A percentile compares a stretch with the other conserved stretches of the same genome.
Evolutionary conservation across 371 early-diverging fungal species (phyloP).

Genomic region (Rhizopus stolonifer): DNA sequence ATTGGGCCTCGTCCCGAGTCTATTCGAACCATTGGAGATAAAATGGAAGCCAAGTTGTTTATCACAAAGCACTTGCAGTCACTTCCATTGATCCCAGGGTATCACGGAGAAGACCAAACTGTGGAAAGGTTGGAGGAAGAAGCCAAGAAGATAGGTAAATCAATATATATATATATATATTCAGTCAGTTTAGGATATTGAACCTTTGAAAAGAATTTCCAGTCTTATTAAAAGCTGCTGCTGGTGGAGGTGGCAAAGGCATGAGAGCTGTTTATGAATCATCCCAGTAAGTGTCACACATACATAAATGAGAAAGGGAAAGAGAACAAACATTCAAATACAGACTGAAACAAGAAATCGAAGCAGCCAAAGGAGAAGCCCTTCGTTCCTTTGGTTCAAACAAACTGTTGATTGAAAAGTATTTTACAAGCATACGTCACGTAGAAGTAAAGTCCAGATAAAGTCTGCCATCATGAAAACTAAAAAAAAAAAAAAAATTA

Average conservation of each 20-base stretch:
- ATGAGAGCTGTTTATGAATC: conserved; percentile 70
- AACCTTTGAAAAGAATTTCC: conserved; percentile 65
- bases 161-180: too few relatives aligned
- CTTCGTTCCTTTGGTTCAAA: conserved; percentile 88
- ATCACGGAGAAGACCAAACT: conserved; percentile 77
- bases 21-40: conserved; percentile 94
- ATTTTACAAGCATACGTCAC: conserved; percentile 87
- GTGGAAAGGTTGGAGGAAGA: conserved; percentile 50
- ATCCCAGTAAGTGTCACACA: conserved; percentile 33
- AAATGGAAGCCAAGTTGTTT: conserved; percentile 79
- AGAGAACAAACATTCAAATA: not conserved
- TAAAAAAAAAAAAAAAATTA: not conserved
- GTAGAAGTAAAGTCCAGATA: conserved; percentile 65
- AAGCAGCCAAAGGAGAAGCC: conserved; percentile 85
- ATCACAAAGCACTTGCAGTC: conserved; percentile 57
- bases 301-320: too few relatives aligned
- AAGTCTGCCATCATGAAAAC: too few relatives aligned
- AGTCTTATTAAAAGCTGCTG: conserved; percentile 86
- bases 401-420: conserved; percentile 90
- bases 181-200: too few relatives aligned
- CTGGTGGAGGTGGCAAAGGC: conserved; percentile 94
- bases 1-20: conserved; percentile 79
- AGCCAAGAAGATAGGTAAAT: conserved; percentile 52
- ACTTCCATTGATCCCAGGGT: conserved; percentile 90
- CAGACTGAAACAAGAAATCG: conserved; percentile 77